Base-by-base conservation (phyloP, 495 filamentous ascomycete genomes). In the Lasiosphaeriaceae sp. region DNA sequence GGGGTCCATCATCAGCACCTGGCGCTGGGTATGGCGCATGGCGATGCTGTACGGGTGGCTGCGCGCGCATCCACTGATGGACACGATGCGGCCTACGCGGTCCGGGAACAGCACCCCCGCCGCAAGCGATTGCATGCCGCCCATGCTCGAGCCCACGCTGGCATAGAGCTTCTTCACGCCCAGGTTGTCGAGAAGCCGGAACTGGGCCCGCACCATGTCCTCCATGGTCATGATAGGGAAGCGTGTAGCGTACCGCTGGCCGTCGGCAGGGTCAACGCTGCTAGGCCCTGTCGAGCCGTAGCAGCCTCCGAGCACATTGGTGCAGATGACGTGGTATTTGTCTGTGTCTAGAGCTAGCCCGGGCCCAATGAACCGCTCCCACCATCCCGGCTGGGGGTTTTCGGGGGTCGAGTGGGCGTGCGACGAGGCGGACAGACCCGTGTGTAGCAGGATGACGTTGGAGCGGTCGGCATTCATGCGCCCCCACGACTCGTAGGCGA, bases 31-130 rank as follows among this genome's bases (percentile, higher is more conserved):
- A 77, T 98, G 93, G n/a, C 94, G 82, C 95, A 98, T 95, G 7
- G 94, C 94, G 72, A 98, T 96, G 68, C 92, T 96, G 72, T 97
- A 97, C 20, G 94, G 94, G 73, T 98, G 94, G 66, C 90, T 96
- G 56, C 94, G 82, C 11, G 92, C 94, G 69, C 94, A 98, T 37
- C 92, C 95, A 64, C 87, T 92, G 70, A 97, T 96, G 63, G 86
- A 91, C 37, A 92, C 90, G 54, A 98, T 84, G 56, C 86, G 84
- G 21, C 85, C 82, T 1, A 97, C 85, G 35, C 92, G 80, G 37
- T 88, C 83, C 11, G 90, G 87, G 71, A 93, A 96, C 16, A 96
- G 69, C 1, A 90, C 85, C n/a, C 91, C 95, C 3, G 92, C 89
- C 17, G 92, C 90, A 12, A 98, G 76, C 69, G 90, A 95, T 67